These are phyloP conservation scores for Ormosia emarginata DNA, from an alignment of 306 rosid species.

Conservation along the genomic window DNA sequence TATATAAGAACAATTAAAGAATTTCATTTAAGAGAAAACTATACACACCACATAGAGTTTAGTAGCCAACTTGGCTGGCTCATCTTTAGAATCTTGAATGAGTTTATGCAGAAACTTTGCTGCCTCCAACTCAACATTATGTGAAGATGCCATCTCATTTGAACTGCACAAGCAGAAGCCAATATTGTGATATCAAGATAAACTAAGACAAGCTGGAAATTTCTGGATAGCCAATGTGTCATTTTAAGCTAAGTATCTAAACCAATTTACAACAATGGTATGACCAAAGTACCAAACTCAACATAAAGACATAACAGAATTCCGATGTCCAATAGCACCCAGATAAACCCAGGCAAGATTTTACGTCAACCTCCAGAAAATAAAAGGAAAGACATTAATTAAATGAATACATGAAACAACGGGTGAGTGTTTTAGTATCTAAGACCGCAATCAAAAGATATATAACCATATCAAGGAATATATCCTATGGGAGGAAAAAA, in stretches of 20 bases:
- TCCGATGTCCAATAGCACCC: not conserved
- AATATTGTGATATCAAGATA: not conserved
- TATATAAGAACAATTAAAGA: not conserved
- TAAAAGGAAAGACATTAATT: not conserved
- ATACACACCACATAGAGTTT: slow-evolving; percentile 88
- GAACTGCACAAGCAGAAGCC: slow-evolving; percentile 34
- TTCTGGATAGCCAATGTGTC: not conserved
- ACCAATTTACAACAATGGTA: not conserved
- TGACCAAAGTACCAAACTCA: slow-evolving; percentile 8
- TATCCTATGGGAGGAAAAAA: not conserved
- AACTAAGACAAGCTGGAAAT: not conserved
- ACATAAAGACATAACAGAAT: not conserved
- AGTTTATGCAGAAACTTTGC: slow-evolving; percentile 97
- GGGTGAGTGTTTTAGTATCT: not conserved
- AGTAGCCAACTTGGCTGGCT: slow-evolving; percentile 94
- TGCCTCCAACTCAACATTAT: slow-evolving; percentile 99
- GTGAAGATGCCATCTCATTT: slow-evolving; percentile 72
- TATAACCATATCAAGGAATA: not conserved
- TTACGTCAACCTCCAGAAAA: slow-evolving; percentile 6
- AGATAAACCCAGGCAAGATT: not conserved
- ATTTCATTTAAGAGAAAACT: slow-evolving; percentile 14
- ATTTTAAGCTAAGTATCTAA: not conserved
- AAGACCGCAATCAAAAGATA: not conserved
- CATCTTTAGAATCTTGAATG: slow-evolving; percentile 95
- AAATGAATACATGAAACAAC: not conserved